Evolutionary conservation across 2,329 filamentous ascomycete species (phyloP).

Genomic region (Clarireedia monteithiana): DNA sequence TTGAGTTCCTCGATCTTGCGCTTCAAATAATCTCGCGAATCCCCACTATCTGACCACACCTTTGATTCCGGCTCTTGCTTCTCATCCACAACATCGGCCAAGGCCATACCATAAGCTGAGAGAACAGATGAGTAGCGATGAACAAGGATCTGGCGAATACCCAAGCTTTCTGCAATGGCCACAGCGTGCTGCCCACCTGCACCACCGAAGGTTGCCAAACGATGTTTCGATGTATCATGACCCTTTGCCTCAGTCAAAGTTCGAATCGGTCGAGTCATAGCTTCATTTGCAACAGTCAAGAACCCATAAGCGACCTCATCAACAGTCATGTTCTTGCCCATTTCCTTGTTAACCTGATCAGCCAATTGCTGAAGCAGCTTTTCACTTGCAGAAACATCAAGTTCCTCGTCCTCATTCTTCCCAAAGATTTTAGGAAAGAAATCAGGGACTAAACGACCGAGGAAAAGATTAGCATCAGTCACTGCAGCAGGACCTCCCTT

Average conservation of each 20-base stretch:
- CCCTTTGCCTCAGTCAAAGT: constrained; percentile 89
- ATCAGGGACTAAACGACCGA: constrained; percentile 76
- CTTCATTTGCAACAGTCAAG: constrained; percentile 82
- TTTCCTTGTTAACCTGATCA: constrained; percentile 69
- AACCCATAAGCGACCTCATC: constrained; percentile 89
- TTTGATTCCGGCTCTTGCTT: constrained; percentile 68
- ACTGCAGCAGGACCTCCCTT: constrained; percentile 85
- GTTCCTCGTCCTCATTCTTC: constrained; percentile 72
- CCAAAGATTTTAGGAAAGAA: constrained; percentile 97
- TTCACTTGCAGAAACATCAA: constrained; percentile 70
- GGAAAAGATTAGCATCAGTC: constrained; percentile 82
- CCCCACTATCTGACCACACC: constrained; percentile 51
- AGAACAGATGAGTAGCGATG: constrained; percentile 84
- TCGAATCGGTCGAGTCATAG: constrained; percentile 84
- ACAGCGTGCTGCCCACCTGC: constrained; percentile 88
- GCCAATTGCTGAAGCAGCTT: constrained; percentile 69
- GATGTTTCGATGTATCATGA: constrained; percentile 81
- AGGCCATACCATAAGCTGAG: constrained; percentile 85
- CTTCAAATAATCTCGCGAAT: constrained; percentile 54
- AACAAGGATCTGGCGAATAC: constrained; percentile 77
- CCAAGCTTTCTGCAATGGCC: constrained; percentile 79
- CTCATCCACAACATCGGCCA: constrained; percentile 90
- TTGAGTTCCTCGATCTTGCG: constrained; percentile 73
- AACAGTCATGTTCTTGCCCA: constrained; percentile 60
- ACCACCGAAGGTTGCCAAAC: constrained; percentile 87